Percentiles rank a stretch among this genome's conserved stretches.
phyloP scores from a whole-genome alignment of 2,329 filamentous ascomycete genomes.

The Colletotrichum tropicale region DNA sequence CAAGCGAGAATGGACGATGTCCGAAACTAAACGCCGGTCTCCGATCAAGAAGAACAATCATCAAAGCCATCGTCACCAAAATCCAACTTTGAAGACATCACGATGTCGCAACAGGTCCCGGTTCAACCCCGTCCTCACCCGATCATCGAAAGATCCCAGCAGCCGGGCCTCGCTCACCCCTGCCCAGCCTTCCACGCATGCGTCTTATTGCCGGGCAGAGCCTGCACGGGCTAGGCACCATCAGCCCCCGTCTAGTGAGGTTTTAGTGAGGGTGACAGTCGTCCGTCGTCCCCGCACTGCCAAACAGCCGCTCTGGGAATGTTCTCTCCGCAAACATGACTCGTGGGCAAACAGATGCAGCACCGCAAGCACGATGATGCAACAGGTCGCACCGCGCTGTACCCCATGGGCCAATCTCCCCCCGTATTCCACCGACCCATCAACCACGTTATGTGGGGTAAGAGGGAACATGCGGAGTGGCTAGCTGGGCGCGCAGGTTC shows the following conservation, averaged over 20 bases:
- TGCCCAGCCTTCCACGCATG: background rate
- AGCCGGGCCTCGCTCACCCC: background rate
- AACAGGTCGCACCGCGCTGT: background rate
- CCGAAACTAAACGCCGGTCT: background rate
- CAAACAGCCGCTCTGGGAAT: background rate
- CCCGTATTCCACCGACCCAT: background rate
- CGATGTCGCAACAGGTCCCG: background rate
- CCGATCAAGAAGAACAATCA: background rate
- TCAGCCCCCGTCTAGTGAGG: background rate
- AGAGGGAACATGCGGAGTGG: background rate
- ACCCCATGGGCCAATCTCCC: conserved; percentile 8
- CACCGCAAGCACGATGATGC: conserved; percentile 3
- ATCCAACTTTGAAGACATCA: background rate
- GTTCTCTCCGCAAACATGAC: background rate
- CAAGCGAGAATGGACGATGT: background rate
- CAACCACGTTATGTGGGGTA: conserved; percentile 10
- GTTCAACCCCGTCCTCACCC: background rate
- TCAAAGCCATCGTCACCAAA: background rate
- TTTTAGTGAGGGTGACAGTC: conserved; percentile 9
- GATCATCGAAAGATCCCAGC: conserved; percentile 7
- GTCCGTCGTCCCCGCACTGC: conserved; percentile 5
- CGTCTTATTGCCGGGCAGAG: background rate
- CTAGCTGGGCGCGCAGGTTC: background rate
- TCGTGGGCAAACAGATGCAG: background rate
- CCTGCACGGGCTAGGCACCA: background rate